Evolutionary conservation across 2,329 filamentous ascomycete species (phyloP).

Genomic region (Bertia moriformis): DNA sequence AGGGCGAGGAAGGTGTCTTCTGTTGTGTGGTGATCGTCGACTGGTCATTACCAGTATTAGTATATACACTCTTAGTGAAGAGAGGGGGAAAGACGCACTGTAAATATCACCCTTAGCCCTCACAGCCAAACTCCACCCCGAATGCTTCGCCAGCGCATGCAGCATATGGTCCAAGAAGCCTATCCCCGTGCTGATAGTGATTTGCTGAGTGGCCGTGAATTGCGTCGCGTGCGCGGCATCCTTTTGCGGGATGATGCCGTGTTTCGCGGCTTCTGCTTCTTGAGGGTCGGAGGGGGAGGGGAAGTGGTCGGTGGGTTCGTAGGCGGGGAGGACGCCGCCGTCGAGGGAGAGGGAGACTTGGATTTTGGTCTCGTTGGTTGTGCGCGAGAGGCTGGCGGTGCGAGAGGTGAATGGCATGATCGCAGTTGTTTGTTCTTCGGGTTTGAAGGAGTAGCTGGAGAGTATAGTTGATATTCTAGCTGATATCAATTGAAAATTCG

Average conservation of each 20-base stretch:
- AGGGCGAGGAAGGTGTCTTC: slow-evolving; percentile 55
- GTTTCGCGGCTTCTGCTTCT: slow-evolving; percentile 10
- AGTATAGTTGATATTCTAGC: too few species aligned
- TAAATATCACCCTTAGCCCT: slow-evolving; percentile 46
- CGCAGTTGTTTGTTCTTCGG: neutral
- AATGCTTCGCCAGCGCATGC: slow-evolving; percentile 54
- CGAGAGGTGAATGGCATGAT: slow-evolving; percentile 16
- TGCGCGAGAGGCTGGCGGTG: slow-evolving; percentile 39
- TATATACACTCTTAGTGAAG: neutral
- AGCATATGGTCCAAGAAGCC: slow-evolving; percentile 61
- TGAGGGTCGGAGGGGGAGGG: neutral
- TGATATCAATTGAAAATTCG: too few species aligned
- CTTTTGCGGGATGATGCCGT: slow-evolving; percentile 15
- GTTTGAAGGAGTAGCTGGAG: neutral
- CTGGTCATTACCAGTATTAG: slow-evolving; percentile 16
- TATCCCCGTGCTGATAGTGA: slow-evolving; percentile 49
- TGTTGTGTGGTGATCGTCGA: slow-evolving; percentile 59
- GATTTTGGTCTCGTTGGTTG: slow-evolving; percentile 59
- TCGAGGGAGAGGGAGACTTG: slow-evolving; percentile 51
- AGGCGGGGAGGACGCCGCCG: slow-evolving; percentile 32
- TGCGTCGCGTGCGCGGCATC: slow-evolving; percentile 41
- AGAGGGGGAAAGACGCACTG: slow-evolving; percentile 20
- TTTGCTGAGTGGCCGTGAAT: slow-evolving; percentile 41
- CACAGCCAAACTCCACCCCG: slow-evolving; percentile 47
- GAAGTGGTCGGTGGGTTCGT: slow-evolving; percentile 10